phyloP scores from a whole-genome alignment of 441 rosid species.

The Erodium moschatum region DNA sequence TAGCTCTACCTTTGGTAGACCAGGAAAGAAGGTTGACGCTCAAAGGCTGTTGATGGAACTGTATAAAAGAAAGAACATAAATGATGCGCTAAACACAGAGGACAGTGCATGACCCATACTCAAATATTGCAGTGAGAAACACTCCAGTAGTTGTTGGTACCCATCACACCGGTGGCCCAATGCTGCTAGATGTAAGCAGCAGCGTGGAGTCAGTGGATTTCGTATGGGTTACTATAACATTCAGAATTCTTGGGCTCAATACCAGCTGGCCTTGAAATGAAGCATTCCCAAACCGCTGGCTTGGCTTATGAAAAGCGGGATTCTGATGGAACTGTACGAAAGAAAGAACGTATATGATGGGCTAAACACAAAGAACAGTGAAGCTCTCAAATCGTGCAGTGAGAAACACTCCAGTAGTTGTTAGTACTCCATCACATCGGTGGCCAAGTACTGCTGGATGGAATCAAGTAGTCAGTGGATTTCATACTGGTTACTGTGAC shows the following conservation, averaged over 20 bases:
- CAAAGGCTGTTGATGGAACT: slow-evolving; percentile 43
- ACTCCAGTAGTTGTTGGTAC: slow-evolving; percentile 43
- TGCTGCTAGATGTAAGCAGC: slow-evolving; percentile 41
- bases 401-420: no score
- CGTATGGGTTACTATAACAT: slow-evolving; percentile 32
- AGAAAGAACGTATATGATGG: no score
- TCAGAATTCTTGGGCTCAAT: slow-evolving; percentile 47
- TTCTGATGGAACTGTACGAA: slow-evolving; percentile 18
- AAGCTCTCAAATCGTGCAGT: no score
- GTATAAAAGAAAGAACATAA: slow-evolving; percentile 33
- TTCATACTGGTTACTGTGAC: no score
- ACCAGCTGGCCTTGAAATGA: slow-evolving; percentile 32
- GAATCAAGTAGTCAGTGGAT: no score
- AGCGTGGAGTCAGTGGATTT: slow-evolving; percentile 45
- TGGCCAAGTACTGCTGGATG: no score
- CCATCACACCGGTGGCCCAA: slow-evolving; percentile 44
- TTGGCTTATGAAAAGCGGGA: slow-evolving; percentile 44
- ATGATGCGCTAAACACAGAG: slow-evolving; percentile 8
- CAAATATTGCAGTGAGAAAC: slow-evolving; percentile 48
- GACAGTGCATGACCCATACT: slow-evolving; percentile 2
- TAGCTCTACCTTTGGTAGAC: slow-evolving; percentile 55
- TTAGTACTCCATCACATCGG: no score
- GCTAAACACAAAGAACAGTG: no score
- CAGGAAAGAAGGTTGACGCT: slow-evolving; percentile 49
- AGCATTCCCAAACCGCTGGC: slow-evolving; percentile 37